Percentiles rank a stretch among this genome's conserved stretches.
phyloP scores from a whole-genome alignment of 495 filamentous ascomycete genomes.

The Penicillium daleae region DNA sequence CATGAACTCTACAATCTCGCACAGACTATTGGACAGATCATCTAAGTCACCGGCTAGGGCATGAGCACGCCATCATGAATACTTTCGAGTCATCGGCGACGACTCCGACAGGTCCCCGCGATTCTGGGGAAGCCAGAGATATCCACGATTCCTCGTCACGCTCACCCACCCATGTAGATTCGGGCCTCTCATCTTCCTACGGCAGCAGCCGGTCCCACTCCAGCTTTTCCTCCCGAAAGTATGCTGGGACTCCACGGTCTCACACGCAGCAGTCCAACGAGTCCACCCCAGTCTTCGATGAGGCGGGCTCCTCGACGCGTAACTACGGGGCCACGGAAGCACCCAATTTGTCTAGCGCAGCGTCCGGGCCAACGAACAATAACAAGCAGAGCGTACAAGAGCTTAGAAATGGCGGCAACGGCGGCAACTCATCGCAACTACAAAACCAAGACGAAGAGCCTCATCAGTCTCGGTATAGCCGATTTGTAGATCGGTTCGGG shows the following conservation, averaged over 20 bases:
- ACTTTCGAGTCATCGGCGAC: constrained; percentile 36
- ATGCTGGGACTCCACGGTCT: constrained; percentile 12
- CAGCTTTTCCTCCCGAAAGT: constrained; percentile 26
- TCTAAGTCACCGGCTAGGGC: constrained; percentile 21
- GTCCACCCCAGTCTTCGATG: constrained; percentile 41
- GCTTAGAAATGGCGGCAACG: neutral
- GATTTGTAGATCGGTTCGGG: constrained; percentile 68
- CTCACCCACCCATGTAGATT: constrained; percentile 29
- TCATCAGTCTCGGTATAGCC: constrained; percentile 53
- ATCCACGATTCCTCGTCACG: constrained; percentile 34
- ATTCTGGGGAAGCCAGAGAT: constrained; percentile 18
- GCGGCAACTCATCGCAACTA: neutral
- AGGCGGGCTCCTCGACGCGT: constrained; percentile 26
- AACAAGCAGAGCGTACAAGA: neutral
- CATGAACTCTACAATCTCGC: constrained; percentile 13
- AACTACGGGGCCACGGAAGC: constrained; percentile 44
- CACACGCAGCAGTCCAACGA: constrained; percentile 31
- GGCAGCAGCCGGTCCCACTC: constrained; percentile 31
- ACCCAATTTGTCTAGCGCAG: constrained; percentile 12
- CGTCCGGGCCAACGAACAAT: neutral
- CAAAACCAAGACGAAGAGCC: constrained; percentile 16
- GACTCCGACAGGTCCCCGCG: constrained; percentile 27
- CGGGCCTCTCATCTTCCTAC: constrained; percentile 30
- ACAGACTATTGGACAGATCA: constrained; percentile 20
- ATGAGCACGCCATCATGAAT: constrained; percentile 48